phyloP scores from a whole-genome alignment of 2,329 filamentous ascomycete genomes.

The Penicillium nordicum region DNA sequence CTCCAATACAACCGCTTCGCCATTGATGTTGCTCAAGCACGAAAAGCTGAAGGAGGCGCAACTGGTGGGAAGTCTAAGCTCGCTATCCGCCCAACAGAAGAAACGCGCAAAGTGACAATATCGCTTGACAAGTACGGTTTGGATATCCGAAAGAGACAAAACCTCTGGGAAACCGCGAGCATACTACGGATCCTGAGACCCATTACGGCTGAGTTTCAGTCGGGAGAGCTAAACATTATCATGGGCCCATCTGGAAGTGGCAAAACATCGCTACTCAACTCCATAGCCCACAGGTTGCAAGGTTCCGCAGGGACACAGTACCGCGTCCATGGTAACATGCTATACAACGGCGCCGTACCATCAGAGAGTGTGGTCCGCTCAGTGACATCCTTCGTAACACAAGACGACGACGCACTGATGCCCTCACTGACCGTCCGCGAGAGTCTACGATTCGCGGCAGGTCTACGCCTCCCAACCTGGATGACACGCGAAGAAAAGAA shows the following conservation, averaged over 20 bases:
- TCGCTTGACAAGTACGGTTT: constrained; percentile 63
- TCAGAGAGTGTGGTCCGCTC: constrained; percentile 67
- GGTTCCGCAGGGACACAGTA: constrained; percentile 63
- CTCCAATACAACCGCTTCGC: constrained; percentile 64
- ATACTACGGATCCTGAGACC: constrained; percentile 59
- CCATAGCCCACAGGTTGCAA: constrained; percentile 66
- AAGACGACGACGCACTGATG: constrained; percentile 72
- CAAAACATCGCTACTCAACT: constrained; percentile 71
- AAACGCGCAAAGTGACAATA: constrained; percentile 62
- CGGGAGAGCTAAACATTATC: constrained; percentile 69
- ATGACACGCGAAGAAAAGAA: constrained; percentile 67
- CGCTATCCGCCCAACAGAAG: constrained; percentile 50
- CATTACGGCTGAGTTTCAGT: constrained; percentile 63
- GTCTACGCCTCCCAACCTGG: constrained; percentile 65
- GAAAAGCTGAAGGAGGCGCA: constrained; percentile 56
- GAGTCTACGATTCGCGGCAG: constrained; percentile 68
- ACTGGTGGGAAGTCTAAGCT: constrained; percentile 71
- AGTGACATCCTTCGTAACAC: constrained; percentile 72
- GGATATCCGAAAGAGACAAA: constrained; percentile 59
- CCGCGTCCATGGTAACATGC: constrained; percentile 58
- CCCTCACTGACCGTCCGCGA: constrained; percentile 73
- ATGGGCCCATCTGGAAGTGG: constrained; percentile 78
- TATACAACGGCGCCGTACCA: constrained; percentile 67
- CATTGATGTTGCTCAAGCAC: constrained; percentile 65
- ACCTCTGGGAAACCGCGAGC: constrained; percentile 46